Conservation (phyloP, 257 asterid species). For the Petunia secreta region DNA sequence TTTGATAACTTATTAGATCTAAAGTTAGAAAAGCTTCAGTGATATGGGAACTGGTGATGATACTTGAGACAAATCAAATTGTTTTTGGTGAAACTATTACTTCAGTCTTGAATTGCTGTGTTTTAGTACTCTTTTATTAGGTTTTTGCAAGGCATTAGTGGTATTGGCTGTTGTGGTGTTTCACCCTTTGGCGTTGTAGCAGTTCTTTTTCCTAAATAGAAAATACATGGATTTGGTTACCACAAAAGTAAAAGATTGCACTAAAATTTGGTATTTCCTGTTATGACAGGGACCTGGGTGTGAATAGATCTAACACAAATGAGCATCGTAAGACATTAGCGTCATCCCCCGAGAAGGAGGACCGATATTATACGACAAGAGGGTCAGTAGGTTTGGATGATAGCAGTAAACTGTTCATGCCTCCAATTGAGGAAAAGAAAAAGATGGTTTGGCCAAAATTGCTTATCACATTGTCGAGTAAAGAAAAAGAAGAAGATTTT, state of each 20-base stretch:
- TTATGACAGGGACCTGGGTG: slow-evolving; percentile 64
- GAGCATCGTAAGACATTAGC: slow-evolving; percentile 56
- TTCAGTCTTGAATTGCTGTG: neutral
- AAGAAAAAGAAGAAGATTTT: slow-evolving; percentile 54
- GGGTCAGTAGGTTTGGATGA: slow-evolving; percentile 77
- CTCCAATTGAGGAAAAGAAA: slow-evolving; percentile 46
- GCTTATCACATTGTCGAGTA: slow-evolving; percentile 41
- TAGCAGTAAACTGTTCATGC: slow-evolving; percentile 47
- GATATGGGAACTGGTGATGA: neutral
- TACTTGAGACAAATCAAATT: neutral
- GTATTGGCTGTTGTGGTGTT: neutral
- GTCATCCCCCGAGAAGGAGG: slow-evolving; percentile 87
- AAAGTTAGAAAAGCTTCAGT: neutral
- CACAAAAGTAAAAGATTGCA: neutral
- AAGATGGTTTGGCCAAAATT: slow-evolving; percentile 47
- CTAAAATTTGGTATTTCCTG: slow-evolving; percentile 1
- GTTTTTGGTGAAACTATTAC: neutral
- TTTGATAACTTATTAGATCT: neutral
- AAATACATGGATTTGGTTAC: neutral
- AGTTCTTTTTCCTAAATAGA: neutral
- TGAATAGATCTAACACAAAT: slow-evolving; percentile 51
- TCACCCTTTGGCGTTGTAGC: neutral
- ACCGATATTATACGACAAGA: slow-evolving; percentile 77
- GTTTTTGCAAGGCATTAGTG: neutral
- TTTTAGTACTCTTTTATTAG: neutral